These are phyloP conservation scores for Chaetomium tenue DNA, from an alignment of 495 filamentous ascomycete species.

Conservation along the genomic window DNA sequence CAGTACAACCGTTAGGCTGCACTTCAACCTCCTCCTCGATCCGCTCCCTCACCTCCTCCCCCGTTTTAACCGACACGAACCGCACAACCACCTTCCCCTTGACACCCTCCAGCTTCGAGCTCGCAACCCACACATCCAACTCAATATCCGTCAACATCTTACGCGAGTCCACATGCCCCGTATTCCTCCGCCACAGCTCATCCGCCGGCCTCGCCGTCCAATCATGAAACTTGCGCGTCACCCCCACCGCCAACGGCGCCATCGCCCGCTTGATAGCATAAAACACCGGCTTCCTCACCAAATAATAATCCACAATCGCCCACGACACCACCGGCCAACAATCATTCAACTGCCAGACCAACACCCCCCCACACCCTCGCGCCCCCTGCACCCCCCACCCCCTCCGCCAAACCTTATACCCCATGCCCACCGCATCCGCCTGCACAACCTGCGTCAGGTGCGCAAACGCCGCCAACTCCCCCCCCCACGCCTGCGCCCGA, in stretches of 20 bases:
- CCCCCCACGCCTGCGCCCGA: slow-evolving; percentile 39
- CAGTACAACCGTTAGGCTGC: slow-evolving; percentile 63
- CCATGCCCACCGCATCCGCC: slow-evolving; percentile 72
- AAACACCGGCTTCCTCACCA: slow-evolving; percentile 72
- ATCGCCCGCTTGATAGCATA: slow-evolving; percentile 72
- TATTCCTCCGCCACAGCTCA: slow-evolving; percentile 31
- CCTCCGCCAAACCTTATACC: slow-evolving; percentile 72
- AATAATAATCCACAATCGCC: slow-evolving; percentile 75
- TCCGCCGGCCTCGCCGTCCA: slow-evolving; percentile 50
- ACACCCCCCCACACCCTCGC: slow-evolving; percentile 69
- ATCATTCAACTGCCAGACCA: slow-evolving; percentile 94
- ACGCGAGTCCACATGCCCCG: slow-evolving; percentile 50
- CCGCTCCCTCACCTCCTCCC: slow-evolving; percentile 51
- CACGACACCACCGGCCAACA: slow-evolving; percentile 83
- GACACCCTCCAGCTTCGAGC: slow-evolving; percentile 46
- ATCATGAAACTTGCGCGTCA: slow-evolving; percentile 61
- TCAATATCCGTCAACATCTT: slow-evolving; percentile 48
- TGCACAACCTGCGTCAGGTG: slow-evolving; percentile 79
- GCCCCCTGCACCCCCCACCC: slow-evolving; percentile 62
- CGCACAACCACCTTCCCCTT: slow-evolving; percentile 55
- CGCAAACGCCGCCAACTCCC: slow-evolving; percentile 46
- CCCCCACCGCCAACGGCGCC: slow-evolving; percentile 63
- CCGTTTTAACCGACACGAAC: slow-evolving; percentile 65
- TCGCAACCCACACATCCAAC: slow-evolving; percentile 70
- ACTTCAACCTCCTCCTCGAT: slow-evolving; percentile 50